Evolutionary conservation across 2,329 filamentous ascomycete species (phyloP).

Genomic region (Magnaporthales sp.): DNA sequence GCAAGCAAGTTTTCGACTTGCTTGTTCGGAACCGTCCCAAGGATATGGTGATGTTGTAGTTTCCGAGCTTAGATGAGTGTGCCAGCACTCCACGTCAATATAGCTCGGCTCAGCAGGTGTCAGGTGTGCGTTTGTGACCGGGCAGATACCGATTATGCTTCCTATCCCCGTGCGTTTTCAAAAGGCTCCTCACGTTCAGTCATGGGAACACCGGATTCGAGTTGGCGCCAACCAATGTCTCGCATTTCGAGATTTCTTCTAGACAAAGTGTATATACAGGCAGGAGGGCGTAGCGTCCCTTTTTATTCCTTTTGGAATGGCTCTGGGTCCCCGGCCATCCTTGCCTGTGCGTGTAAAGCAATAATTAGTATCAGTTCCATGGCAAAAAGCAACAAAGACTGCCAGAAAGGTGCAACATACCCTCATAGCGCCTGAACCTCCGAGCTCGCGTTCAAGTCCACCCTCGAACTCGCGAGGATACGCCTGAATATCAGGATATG

Average conservation of each 20-base stretch:
- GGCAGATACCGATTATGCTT: background rate
- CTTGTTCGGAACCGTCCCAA: too few relatives aligned
- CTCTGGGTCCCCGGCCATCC: constrained; percentile 45
- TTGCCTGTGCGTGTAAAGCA: constrained; percentile 31
- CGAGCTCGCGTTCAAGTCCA: constrained; percentile 67
- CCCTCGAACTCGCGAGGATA: constrained; percentile 63
- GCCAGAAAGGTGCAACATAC: constrained; percentile 38
- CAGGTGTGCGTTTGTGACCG: background rate
- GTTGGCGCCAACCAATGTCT: background rate
- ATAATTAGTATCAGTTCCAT: background rate
- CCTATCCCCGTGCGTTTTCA: background rate
- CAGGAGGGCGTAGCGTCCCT: background rate
- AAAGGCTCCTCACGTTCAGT: background rate
- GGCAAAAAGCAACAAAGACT: background rate
- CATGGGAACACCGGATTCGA: background rate
- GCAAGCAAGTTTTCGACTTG: too few relatives aligned
- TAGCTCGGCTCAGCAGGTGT: too few relatives aligned
- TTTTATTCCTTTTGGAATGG: constrained; percentile 26
- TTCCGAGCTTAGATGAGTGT: too few relatives aligned
- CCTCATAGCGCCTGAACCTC: constrained; percentile 56
- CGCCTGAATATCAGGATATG: constrained; percentile 64
- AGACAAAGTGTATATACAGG: background rate
- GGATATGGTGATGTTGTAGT: too few relatives aligned
- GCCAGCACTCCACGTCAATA: too few relatives aligned
- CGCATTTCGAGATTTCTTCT: constrained; percentile 11